These are phyloP conservation scores for Aristolochia fimbriata DNA, from an alignment of 164 flowering plant genomes.

Conservation along the genomic window DNA sequence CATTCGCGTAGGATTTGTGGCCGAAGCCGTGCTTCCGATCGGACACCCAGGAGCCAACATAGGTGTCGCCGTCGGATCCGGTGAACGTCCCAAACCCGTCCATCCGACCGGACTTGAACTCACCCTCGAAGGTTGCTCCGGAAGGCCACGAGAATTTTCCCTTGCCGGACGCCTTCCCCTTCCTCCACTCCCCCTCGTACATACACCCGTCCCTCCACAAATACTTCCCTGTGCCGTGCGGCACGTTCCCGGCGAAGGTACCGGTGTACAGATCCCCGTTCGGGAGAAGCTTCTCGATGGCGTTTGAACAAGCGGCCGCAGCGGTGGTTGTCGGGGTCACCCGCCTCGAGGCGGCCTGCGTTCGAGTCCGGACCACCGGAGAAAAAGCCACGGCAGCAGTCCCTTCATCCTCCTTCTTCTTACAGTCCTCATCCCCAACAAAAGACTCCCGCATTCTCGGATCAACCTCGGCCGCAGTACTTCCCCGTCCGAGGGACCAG, in stretches of 20 bases:
- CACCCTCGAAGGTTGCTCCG: slow-evolving; percentile 87
- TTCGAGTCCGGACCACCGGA: slow-evolving; percentile 5
- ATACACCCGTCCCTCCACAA: slow-evolving; percentile 92
- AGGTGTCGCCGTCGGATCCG: slow-evolving; percentile 17
- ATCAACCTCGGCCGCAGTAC: background rate
- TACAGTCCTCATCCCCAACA: background rate
- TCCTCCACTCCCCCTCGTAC: slow-evolving; percentile 83
- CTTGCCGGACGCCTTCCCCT: slow-evolving; percentile 65
- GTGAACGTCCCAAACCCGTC: slow-evolving; percentile 18
- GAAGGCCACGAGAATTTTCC: slow-evolving; percentile 91
- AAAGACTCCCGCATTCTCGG: slow-evolving; percentile 10
- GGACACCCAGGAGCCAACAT: slow-evolving; percentile 9
- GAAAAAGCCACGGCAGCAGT: background rate
- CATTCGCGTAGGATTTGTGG: slow-evolving; percentile 15
- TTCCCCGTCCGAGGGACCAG: background rate
- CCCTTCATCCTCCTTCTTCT: background rate
- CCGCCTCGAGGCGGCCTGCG: slow-evolving; percentile 5
- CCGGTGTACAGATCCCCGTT: slow-evolving; percentile 90
- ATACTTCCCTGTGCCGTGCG: slow-evolving; percentile 78
- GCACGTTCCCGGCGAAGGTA: slow-evolving; percentile 59
- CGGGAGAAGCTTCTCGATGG: slow-evolving; percentile 47
- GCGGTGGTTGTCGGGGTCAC: slow-evolving; percentile 6
- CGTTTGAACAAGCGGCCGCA: slow-evolving; percentile 7
- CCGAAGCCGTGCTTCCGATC: slow-evolving; percentile 17
- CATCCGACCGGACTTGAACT: slow-evolving; percentile 17